phyloP scores from a whole-genome alignment of 106 monocot genomes.

The Dendrobium chrysotoxum region DNA sequence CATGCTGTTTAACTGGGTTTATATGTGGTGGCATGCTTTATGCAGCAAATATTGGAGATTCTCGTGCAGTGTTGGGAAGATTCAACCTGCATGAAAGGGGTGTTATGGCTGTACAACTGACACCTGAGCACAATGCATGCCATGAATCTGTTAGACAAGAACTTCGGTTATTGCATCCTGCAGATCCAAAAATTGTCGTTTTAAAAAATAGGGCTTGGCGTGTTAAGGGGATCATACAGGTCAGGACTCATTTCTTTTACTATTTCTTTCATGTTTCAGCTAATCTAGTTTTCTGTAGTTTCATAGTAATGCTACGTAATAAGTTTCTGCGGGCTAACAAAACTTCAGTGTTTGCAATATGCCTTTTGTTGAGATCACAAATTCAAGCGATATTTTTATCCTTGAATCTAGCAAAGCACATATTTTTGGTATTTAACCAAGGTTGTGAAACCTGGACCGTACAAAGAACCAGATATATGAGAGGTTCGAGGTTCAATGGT shows the following conservation, averaged over 20 bases:
- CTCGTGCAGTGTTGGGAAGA: constrained; percentile 55
- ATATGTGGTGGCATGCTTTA: constrained; percentile 43
- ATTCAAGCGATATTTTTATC: neutral
- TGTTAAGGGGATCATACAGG: constrained; percentile 84
- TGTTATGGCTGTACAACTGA: constrained; percentile 46
- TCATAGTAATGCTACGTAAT: neutral
- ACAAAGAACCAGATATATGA: too few species aligned
- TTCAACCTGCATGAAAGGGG: constrained; percentile 19
- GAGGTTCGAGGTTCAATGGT: too few species aligned
- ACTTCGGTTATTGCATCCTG: constrained; percentile 48
- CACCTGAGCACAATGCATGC: constrained; percentile 66
- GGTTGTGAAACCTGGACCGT: too few species aligned
- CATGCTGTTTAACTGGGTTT: constrained; percentile 48
- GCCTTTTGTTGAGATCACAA: neutral
- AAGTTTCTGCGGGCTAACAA: neutral
- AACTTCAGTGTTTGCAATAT: neutral
- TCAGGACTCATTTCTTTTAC: constrained; percentile 7
- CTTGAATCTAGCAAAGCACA: neutral
- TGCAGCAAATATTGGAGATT: constrained; percentile 59
- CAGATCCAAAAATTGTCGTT: constrained; percentile 59
- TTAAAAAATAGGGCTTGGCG: constrained; percentile 67
- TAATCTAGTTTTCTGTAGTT: neutral
- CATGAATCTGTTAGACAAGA: constrained; percentile 60
- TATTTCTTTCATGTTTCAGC: neutral
- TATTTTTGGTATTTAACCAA: neutral